Evolutionary conservation across 768 basidiomycete genomes (phyloP), one percentile per base, ranked within the genome.

Genomic region (Saitozyma sp.): DNA sequence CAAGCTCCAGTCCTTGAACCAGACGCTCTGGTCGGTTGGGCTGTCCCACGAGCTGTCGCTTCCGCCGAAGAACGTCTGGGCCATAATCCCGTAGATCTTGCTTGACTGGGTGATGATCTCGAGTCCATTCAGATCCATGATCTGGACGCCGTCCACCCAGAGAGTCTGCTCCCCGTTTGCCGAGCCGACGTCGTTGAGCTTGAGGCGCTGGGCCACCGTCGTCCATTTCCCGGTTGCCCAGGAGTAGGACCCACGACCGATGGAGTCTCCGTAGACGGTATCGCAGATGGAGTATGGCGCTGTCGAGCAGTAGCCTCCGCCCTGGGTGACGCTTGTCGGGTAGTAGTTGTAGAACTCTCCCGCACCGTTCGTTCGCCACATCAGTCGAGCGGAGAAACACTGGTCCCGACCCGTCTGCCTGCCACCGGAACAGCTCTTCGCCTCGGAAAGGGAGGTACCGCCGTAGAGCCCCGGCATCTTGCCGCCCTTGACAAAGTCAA

Each of bases 331-430:
- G 9, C 62, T 62, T 9, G 53, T 58, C 7, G 88, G 88, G 37
- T 87, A 83, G 79, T 90, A 89, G 59, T 87, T 85, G 83, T 89
- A 89, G 53, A 89, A 70, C 80, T 89, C 88, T 41, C 87, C 88
- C 38, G 73, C 78, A 53, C 85, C 87, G 6, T 83, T 76, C 7
- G 78, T 72, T 59, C 87, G 84, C 86, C 86, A 89, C 88, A 90
- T 89, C 50, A 88, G 80, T 64, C 87, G 85, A 43, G 83, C 83
- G 16, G 85, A 86, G 82, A 86, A 87, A 82, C 88, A 88, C 1
- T 69, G 72, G 43, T 82, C 74, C 16, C 89, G 82, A 17, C 84
- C 77, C 29, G 83, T 79, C 53, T 86, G 84, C 50, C 86, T 80
- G 8, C 88, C 88, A 53, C 88, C 88, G 13, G 87, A 87, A 81